Evolutionary conservation across 116 monocot genomes (phyloP), one percentile per base, ranked within the genome.

Genomic region (Thalassia testudinum): DNA sequence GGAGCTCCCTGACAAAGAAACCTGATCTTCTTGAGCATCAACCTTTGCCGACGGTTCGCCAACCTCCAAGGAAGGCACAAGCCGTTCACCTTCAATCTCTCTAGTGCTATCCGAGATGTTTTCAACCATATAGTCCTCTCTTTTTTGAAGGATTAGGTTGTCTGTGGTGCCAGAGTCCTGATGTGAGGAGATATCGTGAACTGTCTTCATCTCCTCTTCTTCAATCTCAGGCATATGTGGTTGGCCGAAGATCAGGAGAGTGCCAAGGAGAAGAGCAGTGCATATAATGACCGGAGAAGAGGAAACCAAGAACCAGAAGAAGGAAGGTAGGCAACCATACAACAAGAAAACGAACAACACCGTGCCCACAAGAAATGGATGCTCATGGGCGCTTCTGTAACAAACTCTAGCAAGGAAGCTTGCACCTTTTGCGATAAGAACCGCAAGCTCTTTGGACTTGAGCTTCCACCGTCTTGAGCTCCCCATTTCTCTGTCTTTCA

Each of bases 271-370:
- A 59, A 87, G 48, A 21, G 65, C 53, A n/a, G 78, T 76, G 71
- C 87, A 87, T 45, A 82, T 52, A 52, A 87, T 55, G 57, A 82
- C 73, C 10, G 87, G 87, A 64, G 76, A 73, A 10, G 70, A 67
- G 21, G 70, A 76, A 7, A 79, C 58, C 24, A 82, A 62, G 57
- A 82, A 74, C 16, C 57, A 26, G 50, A 82, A 82, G 19, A 87
- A 50, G 30, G 42, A 49, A 20, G 82, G 82, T 27, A 65, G 70
- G 24, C 7, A 73, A 47, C 28, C 66, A 60, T 73, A 68, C 42
- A 87, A 19, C 7, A 76, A 20, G 56, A 66, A 50, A 24, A 76
- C 26, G 52, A 82, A 68, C 18, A 73, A 15, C 26, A 37, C 25
- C 14, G 73, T 22, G 26, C 55, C 44, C 21, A 43, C 58, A 40